Evolutionary conservation across 345 rosid species (phyloP), one percentile per base, ranked within the genome.

Genomic region (Mallotus nudiflorus): DNA sequence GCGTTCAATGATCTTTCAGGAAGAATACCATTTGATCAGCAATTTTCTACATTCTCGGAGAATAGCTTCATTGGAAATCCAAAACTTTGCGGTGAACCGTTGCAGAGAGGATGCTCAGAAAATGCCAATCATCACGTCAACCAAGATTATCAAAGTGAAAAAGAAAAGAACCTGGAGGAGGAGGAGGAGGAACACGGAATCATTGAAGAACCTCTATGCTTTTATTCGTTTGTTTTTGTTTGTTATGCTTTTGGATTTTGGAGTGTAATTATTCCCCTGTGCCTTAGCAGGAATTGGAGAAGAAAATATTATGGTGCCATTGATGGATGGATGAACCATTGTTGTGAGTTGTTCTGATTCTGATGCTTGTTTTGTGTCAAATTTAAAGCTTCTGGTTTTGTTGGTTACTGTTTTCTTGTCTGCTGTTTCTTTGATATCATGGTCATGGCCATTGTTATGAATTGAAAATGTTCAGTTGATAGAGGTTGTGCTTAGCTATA

Each of bases 1-100:
- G 65, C 69, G 37, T 64, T 62, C 37, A 75, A 75, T 66, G 49
- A 69, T 31, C 74, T 75, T 4, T 63, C 53, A 10, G 74, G 73
- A 12, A 59, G 50, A 24, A 71, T 76, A 52, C 80, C 80, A 50
- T 62, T 20, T 13, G 58, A n/a, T 24, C 37, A 48, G 24, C 80
- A 72, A 2, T 14, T 71, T n/a, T 46, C 40, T 6, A 77, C 80
- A 33, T 77, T 77, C 10, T 0, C 53, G 6, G 53, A 54, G 31
- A 51, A 20, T 16, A 15, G 40, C 18, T 71, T 39, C 39, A 5
- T 29, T 33, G 80, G 76, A 45, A 76, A 76, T 68, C 59, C 42
- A 25, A 22, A 52, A 8, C 72, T 71, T 9, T 76, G 71, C 18
- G 69, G 80, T 6, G 51, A 70, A 13, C 72, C 53, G n/a, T 31